Conservation (phyloP, 305 asterid species). For the Solanum chacoense region DNA sequence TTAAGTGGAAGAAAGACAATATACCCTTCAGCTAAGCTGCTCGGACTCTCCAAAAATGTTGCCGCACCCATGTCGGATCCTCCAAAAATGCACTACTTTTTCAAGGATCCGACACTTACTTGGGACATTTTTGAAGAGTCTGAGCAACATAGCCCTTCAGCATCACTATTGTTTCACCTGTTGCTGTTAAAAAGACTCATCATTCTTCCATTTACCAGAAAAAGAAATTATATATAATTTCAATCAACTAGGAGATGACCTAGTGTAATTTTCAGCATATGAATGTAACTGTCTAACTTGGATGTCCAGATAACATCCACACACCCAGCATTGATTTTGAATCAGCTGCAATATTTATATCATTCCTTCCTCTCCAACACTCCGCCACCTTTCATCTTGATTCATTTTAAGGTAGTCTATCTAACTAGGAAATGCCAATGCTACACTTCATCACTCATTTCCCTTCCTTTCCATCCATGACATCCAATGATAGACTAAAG, state of each 20-base stretch:
- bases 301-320: neutral
- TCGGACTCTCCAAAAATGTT: too few species aligned
- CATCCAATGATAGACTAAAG: neutral
- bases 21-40: neutral
- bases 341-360: neutral
- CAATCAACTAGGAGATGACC: neutral
- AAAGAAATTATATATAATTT: neutral
- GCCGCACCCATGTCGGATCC: too few species aligned
- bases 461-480: neutral
- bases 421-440: neutral
- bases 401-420: neutral
- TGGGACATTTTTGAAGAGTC: too few species aligned
- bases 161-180: neutral
- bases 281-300: neutral
- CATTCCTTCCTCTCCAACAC: neutral
- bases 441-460: neutral
- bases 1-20: neutral
- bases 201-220: neutral
- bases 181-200: neutral
- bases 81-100: too few species aligned
- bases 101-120: too few species aligned
- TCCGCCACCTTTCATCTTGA: neutral
- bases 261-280: neutral
- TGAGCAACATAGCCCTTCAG: neutral
- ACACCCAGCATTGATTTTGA: neutral